These are phyloP conservation scores for Chlorella sp. DNA, from an alignment of 139 green algal genomes.

Conservation along the genomic window DNA sequence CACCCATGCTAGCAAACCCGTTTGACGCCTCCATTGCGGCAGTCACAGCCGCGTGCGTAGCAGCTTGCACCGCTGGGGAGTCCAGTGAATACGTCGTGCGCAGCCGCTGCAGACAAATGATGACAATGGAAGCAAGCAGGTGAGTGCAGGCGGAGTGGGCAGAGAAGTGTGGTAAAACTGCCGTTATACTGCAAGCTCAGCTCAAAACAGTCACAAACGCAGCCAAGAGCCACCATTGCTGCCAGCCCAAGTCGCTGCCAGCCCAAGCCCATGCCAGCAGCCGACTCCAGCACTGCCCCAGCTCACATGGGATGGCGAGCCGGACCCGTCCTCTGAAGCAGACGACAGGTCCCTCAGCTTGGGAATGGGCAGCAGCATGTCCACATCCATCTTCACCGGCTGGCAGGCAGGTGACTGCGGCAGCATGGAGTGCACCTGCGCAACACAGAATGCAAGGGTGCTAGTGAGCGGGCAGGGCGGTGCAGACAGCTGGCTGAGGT, in stretches of 20 bases:
- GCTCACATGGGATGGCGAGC: neutral
- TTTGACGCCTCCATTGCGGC: conserved; percentile 30
- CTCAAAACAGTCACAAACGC: too few relatives aligned
- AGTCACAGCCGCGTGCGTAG: conserved; percentile 36
- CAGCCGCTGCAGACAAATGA: conserved; percentile 7
- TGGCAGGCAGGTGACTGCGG: conserved; percentile 31
- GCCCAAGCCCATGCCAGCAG: too few relatives aligned
- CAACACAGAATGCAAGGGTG: neutral
- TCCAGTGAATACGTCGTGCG: conserved; percentile 9
- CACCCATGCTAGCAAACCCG: neutral
- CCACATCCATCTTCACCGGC: conserved; percentile 1
- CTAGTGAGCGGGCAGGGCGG: too few relatives aligned
- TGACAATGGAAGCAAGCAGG: neutral
- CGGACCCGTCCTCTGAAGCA: neutral
- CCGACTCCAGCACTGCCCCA: too few relatives aligned
- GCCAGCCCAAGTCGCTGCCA: too few relatives aligned
- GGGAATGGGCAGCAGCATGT: conserved; percentile 45
- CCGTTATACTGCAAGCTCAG: too few relatives aligned
- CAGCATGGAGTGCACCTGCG: conserved; percentile 34
- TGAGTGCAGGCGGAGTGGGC: too few relatives aligned
- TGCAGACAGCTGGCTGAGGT: too few relatives aligned
- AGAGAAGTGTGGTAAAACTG: too few relatives aligned
- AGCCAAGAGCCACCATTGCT: too few relatives aligned
- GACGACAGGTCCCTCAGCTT: neutral
- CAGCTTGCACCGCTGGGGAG: conserved; percentile 45